A percentile compares a stretch with the other conserved stretches of the same genome.
Conservation (phyloP, 805 yeast genomes). For the Dipodascus geniculatus region DNA sequence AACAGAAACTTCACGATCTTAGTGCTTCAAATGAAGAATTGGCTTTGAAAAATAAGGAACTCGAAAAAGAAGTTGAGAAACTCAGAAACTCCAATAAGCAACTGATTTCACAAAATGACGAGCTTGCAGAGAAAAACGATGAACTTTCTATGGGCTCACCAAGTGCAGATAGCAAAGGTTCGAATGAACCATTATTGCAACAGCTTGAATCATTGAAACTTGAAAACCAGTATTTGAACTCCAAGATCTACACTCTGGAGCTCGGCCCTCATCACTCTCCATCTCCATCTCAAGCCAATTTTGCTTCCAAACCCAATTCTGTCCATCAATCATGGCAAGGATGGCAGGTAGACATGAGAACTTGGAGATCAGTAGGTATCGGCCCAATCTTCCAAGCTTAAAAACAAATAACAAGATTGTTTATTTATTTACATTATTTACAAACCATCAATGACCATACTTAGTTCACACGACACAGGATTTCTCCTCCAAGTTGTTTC, state of each 20-base stretch:
- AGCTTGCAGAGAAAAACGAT: not conserved
- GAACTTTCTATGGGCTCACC: slow-evolving; percentile 5
- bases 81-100: slow-evolving; percentile 10
- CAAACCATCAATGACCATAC: slow-evolving; percentile 1
- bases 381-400: slow-evolving; percentile 44
- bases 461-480: slow-evolving; percentile 51
- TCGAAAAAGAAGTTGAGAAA: slow-evolving; percentile 21
- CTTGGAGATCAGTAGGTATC: slow-evolving; percentile 62
- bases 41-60: slow-evolving; percentile 17
- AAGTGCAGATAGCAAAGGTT: slow-evolving; percentile 15
- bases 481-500: slow-evolving; percentile 60
- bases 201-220: not conserved
- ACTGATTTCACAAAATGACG: slow-evolving; percentile 2
- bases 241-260: not conserved
- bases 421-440: not conserved
- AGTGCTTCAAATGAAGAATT: too few relatives aligned
- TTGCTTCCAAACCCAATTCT: not conserved
- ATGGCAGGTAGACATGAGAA: slow-evolving; percentile 80
- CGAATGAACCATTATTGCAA: slow-evolving; percentile 9
- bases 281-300: not conserved
- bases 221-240: not conserved
- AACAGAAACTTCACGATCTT: not conserved
- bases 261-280: not conserved
- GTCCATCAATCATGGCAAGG: slow-evolving; percentile 39
- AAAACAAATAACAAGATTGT: not conserved